These are phyloP conservation scores for Wallacemonas collosoma DNA, from an alignment of 208 protist species.

Conservation along the genomic window DNA sequence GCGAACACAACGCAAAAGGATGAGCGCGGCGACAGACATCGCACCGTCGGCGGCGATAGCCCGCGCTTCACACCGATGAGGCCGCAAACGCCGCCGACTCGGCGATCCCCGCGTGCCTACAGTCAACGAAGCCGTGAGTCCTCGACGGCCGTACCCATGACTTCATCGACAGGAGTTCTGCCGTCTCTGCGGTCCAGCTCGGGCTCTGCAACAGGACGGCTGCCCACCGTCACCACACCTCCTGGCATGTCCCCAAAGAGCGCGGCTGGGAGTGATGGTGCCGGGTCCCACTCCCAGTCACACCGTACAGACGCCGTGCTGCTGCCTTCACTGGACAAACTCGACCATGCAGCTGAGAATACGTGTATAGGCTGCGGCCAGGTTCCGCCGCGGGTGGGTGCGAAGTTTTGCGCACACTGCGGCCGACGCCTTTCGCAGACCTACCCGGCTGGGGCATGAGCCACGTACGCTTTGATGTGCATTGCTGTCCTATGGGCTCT, in stretches of 20 bases:
- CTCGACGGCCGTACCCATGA: neutral
- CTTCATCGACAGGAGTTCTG: neutral
- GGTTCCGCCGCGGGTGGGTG: neutral
- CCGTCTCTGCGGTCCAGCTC: constrained; percentile 7
- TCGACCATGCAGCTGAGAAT: neutral
- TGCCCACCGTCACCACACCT: neutral
- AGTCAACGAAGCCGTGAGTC: neutral
- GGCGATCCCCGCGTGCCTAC: neutral
- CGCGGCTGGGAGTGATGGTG: too few species aligned
- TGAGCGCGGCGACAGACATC: neutral
- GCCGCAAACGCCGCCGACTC: constrained; percentile 1
- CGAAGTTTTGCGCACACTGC: constrained; percentile 9
- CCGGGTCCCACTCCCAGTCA: neutral
- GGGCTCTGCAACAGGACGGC: neutral
- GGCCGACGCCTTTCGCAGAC: constrained; percentile 9
- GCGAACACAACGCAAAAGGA: constrained; percentile 7
- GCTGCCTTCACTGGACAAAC: neutral
- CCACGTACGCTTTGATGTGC: too few species aligned
- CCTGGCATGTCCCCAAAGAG: too few species aligned
- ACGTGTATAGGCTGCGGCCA: constrained; percentile 14
- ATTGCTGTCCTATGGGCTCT: neutral
- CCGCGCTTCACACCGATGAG: constrained; percentile 3
- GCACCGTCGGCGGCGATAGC: neutral
- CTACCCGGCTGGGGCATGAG: neutral
- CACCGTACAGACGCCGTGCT: neutral